Evolutionary conservation across 768 basidiomycete species (phyloP), one percentile per base, ranked within the genome.

Genomic region (Peribolospora baueri): DNA sequence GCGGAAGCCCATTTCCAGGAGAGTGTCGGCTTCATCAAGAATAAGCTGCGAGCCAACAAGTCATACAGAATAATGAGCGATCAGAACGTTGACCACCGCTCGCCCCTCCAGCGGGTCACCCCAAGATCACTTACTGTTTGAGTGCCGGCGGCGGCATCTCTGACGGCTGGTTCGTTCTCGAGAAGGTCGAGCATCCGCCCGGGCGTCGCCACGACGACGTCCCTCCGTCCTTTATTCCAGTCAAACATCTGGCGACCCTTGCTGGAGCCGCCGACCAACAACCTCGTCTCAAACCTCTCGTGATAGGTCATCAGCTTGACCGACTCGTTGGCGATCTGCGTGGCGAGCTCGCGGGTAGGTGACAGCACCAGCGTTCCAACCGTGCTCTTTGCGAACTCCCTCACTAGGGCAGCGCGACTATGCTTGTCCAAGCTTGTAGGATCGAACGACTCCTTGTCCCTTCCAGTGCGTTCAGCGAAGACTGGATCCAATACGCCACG

Each of bases 201-300:
- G 2, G 71, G 71, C 0, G 71, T 72, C 42, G 69, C 68, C 39
- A 70, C 66, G 48, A 69, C 56, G 45, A 71, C 63, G 60, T 62
- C 67, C 79, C 78, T 48, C 46, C 78, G 67, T 2, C 76, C 74
- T 13, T 68, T 65, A 61, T 68, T 70, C 76, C 78, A 93, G 1
- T 78, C 74, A 6, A 75, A 70, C 62, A 87, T 65, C 67, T 95
- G 88, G 40, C 58, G 60, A 1, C 70, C 54, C 65, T 79, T 82
- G 66, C 73, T 76, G 47, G 73, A 70, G 7, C 90, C 88, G 8
- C 88, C 90, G 51, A 81, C 76, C 48, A 91, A 73, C 10, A 90
- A 67, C 57, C 76, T 73, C 39, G 85, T 81, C 55, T 79, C 73
- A 56, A 51, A 53, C 37, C 74, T 76, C 3, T 67, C 63, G 60